Conservation (phyloP, 1,139 yeast genomes). For the Candida freyschussii region DNA sequence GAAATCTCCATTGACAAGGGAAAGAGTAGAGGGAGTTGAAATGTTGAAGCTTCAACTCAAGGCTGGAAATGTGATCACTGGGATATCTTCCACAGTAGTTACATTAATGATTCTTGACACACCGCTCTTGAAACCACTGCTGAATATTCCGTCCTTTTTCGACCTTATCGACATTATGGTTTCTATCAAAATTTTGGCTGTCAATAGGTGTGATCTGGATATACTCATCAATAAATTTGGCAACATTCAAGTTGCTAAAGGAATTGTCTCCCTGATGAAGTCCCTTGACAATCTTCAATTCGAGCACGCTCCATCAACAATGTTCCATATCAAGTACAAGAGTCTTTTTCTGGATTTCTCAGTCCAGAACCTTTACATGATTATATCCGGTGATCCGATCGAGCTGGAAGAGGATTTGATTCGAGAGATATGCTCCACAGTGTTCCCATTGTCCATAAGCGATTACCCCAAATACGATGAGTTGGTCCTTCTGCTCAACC, state of each 20-base stretch:
- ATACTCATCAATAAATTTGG: slow-evolving; percentile 16
- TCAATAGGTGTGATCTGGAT: slow-evolving; percentile 24
- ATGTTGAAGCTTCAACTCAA: slow-evolving; percentile 5
- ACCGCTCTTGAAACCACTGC: slow-evolving; percentile 27
- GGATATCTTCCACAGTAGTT: slow-evolving; percentile 15
- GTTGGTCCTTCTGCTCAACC: slow-evolving; percentile 18
- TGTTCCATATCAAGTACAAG: slow-evolving; percentile 26
- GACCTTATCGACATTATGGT: slow-evolving; percentile 24
- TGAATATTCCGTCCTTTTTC: slow-evolving; percentile 24
- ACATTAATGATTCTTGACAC: slow-evolving; percentile 27
- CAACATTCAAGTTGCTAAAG: slow-evolving; percentile 7
- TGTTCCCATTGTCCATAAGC: slow-evolving; percentile 25
- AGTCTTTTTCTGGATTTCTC: slow-evolving; percentile 20
- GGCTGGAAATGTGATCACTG: slow-evolving; percentile 6
- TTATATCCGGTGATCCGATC: slow-evolving; percentile 5
- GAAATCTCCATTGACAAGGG: slow-evolving; percentile 21
- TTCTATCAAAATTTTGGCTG: slow-evolving; percentile 29
- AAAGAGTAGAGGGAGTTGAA: slow-evolving; percentile 20
- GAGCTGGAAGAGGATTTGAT: slow-evolving; percentile 4
- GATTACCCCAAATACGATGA: slow-evolving; percentile 26
- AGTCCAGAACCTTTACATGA: slow-evolving; percentile 15
- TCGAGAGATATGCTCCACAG: slow-evolving; percentile 9
- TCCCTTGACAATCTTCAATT: slow-evolving; percentile 18
- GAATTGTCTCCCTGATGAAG: slow-evolving; percentile 11
- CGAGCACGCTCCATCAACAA: slow-evolving; percentile 23